Conservation (phyloP, 2,329 filamentous ascomycete genomes). For the Juglanconis sp. region DNA sequence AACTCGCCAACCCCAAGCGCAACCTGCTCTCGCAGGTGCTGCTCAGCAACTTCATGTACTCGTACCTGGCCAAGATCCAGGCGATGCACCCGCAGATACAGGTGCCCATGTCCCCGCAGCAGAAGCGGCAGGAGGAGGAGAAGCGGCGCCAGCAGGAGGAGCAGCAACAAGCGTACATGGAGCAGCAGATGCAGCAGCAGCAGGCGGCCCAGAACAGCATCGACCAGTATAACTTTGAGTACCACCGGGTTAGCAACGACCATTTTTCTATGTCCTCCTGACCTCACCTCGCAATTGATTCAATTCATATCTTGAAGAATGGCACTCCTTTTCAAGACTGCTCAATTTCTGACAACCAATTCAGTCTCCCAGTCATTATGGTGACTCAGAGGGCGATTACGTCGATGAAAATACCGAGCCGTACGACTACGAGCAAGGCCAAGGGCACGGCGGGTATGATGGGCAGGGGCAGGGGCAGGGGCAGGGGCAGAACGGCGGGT, state of each 20-base stretch:
- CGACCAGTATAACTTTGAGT: conserved; percentile 33
- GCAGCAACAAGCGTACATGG: conserved; percentile 39
- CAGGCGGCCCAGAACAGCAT: conserved; percentile 23
- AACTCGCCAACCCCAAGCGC: conserved; percentile 92
- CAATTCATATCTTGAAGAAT: neutral
- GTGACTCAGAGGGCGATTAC: conserved; percentile 29
- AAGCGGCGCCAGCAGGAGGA: conserved; percentile 51
- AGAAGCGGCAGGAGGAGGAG: conserved; percentile 36
- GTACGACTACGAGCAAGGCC: conserved; percentile 32
- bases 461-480: neutral
- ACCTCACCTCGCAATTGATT: neutral
- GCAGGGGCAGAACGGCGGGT: conserved; percentile 20
- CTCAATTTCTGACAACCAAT: neutral
- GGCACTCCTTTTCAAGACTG: neutral
- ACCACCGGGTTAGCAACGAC: conserved; percentile 30
- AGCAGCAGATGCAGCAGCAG: conserved; percentile 38
- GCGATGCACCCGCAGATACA: conserved; percentile 97
- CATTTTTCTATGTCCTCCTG: neutral
- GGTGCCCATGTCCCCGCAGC: conserved; percentile 73
- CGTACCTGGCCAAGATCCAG: conserved; percentile 96
- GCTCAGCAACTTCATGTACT: conserved; percentile 99
- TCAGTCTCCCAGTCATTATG: conserved; percentile 30
- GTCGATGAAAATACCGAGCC: conserved; percentile 31
- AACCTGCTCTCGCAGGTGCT: conserved; percentile 92
- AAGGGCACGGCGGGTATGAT: conserved; percentile 18